These are phyloP conservation scores for Theileria equi DNA, from an alignment of 169 alveolate genomes.

Conservation along the genomic window DNA sequence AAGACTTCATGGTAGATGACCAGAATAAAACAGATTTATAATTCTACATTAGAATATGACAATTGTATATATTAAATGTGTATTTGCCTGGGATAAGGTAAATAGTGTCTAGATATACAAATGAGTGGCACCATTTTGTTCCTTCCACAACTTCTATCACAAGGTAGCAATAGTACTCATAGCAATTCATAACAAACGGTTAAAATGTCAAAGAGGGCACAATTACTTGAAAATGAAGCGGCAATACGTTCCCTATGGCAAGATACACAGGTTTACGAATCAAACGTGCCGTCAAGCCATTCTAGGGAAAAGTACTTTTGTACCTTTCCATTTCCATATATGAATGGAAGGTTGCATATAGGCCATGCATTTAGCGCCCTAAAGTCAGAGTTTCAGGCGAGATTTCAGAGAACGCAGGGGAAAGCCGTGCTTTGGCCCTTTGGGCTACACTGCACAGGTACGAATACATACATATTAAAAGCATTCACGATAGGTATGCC, in stretches of 20 bases:
- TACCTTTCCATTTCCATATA: constrained; percentile 98
- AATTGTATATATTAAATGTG: too few species aligned
- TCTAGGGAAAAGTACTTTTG: constrained; percentile 87
- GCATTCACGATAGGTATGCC: constrained; percentile 83
- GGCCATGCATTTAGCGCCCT: constrained; percentile 98
- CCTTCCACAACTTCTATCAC: too few species aligned
- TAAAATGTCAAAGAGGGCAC: constrained; percentile 83
- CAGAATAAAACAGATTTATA: too few species aligned
- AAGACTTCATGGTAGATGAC: too few species aligned
- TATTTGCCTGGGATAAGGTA: too few species aligned
- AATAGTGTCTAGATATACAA: too few species aligned
- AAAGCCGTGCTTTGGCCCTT: constrained; percentile 95
- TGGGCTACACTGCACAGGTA: constrained; percentile 99
- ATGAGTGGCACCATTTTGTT: too few species aligned
- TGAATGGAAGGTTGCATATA: constrained; percentile 98
- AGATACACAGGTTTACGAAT: constrained; percentile 81
- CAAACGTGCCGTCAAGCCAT: constrained; percentile 77
- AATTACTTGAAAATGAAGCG: constrained; percentile 82
- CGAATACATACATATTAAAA: not conserved
- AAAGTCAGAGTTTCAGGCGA: constrained; percentile 94
- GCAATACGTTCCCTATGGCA: constrained; percentile 86
- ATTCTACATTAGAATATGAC: too few species aligned
- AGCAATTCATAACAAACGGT: too few species aligned
- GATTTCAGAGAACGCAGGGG: constrained; percentile 93
- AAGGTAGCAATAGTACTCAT: too few species aligned